Base-by-base conservation (phyloP, 805 yeast species). In the Jamesozyma gamospora region DNA sequence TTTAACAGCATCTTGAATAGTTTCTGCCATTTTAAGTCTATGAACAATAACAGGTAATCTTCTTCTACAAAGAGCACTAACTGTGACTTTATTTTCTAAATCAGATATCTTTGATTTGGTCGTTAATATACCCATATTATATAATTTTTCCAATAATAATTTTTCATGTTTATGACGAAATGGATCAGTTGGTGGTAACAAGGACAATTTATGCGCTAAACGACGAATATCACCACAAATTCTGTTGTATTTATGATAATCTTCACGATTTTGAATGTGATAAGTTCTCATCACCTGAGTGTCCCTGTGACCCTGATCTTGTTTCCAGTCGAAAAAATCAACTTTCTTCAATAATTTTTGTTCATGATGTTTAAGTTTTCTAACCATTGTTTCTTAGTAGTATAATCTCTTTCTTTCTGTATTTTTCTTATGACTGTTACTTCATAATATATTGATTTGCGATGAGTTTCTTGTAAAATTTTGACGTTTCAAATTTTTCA, bases 301-400 rank as follows among this genome's bases (percentile, higher is more conserved):
- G 52, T 90, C 98, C 50, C 98, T 70, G 62, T 92, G 98, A 25
- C 90, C 86, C 41, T 82, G 79, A 60, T 92, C 98, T 53, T 86
- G 94, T 62, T 92, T 92, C 96, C 97, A 92, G 62, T 92, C 94
- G 37, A 86, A 82, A 66, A 92, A 86, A 58, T 92, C 96, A 39
- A 92, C 97, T 63, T 92, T 92, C 69, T 83, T 87, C 53, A 92
- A 74, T 53, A 92, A 76, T 65, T 87, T 88, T 71, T 84, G 82
- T 74, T 92, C 98, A 64, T 92, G 98, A 66, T 83, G 86, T 62
- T 92, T 92, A 44, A 92, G 74, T 52, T 83, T 72, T 62, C 98
- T 74, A 36, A 82, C 94, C 94, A 83, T 82, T 32, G 29, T 65
- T 18, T 21, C 24, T 21, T 21, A 21, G 5, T 29, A 29, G 10